These are phyloP conservation scores for Cercospora janseana DNA, from an alignment of 2,329 filamentous ascomycete genomes.

Conservation along the genomic window DNA sequence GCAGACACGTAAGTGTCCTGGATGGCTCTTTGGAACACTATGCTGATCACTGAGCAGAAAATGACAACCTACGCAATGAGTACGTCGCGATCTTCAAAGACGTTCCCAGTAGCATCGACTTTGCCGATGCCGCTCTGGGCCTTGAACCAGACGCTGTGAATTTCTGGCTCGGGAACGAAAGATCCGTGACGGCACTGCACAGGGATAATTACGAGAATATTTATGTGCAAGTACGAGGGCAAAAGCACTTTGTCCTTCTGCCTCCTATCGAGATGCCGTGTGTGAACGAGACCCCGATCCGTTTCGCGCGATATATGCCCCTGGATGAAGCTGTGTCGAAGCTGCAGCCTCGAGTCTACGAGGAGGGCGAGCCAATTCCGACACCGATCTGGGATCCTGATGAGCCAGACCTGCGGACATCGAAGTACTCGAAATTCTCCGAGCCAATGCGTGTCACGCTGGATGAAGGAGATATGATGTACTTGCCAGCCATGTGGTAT, in stretches of 20 bases:
- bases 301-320: conserved; percentile 58
- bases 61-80: conserved; percentile 76
- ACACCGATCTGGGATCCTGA: conserved; percentile 77
- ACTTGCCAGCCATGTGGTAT: conserved; percentile 80
- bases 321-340: conserved; percentile 25
- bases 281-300: conserved; percentile 62
- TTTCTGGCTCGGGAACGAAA: conserved; percentile 75
- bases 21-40: conserved; percentile 8
- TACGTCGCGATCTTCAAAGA: conserved; percentile 63
- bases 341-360: conserved; percentile 38
- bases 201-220: conserved; percentile 85
- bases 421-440: conserved; percentile 59
- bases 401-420: conserved; percentile 48
- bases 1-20: conserved; percentile 62
- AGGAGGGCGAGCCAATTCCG: conserved; percentile 53
- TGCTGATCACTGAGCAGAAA: conserved; percentile 53
- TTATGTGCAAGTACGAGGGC: conserved; percentile 71
- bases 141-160: conserved; percentile 72
- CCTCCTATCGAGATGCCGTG: conserved; percentile 69
- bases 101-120: conserved; percentile 64
- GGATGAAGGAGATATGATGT: conserved; percentile 73
- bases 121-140: conserved; percentile 68
- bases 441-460: conserved; percentile 66
- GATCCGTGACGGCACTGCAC: conserved; percentile 69
- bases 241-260: conserved; percentile 72